Conservation (phyloP, 1,284 basidiomycete genomes). For the Melanopsichium pennsylvanicum region DNA sequence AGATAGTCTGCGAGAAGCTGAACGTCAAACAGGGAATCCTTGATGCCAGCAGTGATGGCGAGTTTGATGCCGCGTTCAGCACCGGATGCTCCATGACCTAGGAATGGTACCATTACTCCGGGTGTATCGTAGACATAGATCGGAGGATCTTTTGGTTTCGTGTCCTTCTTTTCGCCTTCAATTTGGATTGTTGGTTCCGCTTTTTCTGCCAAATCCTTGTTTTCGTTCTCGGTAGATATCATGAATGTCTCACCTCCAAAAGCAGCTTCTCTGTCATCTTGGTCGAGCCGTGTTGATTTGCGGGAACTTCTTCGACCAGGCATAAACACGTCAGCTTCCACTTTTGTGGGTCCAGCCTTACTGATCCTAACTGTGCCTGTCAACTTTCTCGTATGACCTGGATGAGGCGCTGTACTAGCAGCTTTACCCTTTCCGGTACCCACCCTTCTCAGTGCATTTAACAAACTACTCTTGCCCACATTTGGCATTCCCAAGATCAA, state of each 20-base stretch:
- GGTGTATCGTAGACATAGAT: conserved; percentile 96
- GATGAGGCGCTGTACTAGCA: conserved; percentile 84
- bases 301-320: not conserved
- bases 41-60: conserved; percentile 92
- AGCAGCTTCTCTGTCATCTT: not conserved
- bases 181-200: not conserved
- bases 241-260: not conserved
- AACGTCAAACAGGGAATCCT: conserved; percentile 86
- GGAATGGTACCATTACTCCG: conserved; percentile 94
- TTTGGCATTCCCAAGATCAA: conserved; percentile 86
- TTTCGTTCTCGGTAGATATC: not conserved
- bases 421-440: conserved; percentile 89
- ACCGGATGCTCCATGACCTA: conserved; percentile 83
- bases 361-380: conserved; percentile 63
- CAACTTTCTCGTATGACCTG: conserved; percentile 67
- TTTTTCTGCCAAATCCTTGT: not conserved
- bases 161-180: conserved; percentile 76
- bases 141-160: conserved; percentile 76
- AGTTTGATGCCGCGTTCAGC: conserved; percentile 91
- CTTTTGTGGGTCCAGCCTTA: conserved; percentile 36
- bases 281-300: not conserved
- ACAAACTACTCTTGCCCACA: conserved; percentile 92
- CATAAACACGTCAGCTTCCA: conserved; percentile 3
- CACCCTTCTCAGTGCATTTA: conserved; percentile 88
- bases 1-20: conserved; percentile 86